Evolutionary conservation across 805 yeast species (phyloP).

Genomic region (Yarrowia hollandica): DNA sequence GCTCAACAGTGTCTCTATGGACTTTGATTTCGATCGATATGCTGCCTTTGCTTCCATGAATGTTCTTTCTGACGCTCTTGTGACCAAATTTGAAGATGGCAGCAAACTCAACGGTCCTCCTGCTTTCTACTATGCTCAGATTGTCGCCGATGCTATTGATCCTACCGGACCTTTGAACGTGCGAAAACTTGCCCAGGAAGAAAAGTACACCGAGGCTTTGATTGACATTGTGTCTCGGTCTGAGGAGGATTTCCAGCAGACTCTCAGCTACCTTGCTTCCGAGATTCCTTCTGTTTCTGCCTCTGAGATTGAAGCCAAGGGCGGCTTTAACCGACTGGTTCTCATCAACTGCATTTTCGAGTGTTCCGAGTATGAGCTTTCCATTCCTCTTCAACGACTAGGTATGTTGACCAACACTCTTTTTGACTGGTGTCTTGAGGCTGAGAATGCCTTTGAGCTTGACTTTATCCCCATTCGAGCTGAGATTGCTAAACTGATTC

Average conservation of each 20-base stretch:
- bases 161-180: conserved; percentile 1
- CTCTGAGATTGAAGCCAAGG: conserved; percentile 3
- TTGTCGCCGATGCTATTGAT: not conserved
- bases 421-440: conserved; percentile 55
- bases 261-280: conserved; percentile 25
- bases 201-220: conserved; percentile 14
- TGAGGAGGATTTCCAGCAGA: conserved; percentile 20
- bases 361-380: conserved; percentile 1
- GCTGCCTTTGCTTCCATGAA: conserved; percentile 13
- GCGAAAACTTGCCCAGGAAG: not conserved
- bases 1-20: conserved; percentile 9
- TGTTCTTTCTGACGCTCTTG: not conserved
- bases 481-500: conserved; percentile 51
- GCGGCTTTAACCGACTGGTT: conserved; percentile 13
- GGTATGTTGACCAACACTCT: conserved; percentile 60
- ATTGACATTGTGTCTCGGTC: conserved; percentile 5
- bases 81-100: not conserved
- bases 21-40: conserved; percentile 23
- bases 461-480: conserved; percentile 55
- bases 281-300: conserved; percentile 26
- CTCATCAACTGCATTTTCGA: conserved; percentile 13
- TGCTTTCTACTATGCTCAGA: conserved; percentile 14
- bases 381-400: conserved; percentile 61
- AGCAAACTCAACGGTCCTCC: conserved; percentile 8
- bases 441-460: conserved; percentile 59